Evolutionary conservation across 2,329 filamentous ascomycete species (phyloP), one percentile per base, ranked within the genome.

Genomic region (Penicillium concentricum): DNA sequence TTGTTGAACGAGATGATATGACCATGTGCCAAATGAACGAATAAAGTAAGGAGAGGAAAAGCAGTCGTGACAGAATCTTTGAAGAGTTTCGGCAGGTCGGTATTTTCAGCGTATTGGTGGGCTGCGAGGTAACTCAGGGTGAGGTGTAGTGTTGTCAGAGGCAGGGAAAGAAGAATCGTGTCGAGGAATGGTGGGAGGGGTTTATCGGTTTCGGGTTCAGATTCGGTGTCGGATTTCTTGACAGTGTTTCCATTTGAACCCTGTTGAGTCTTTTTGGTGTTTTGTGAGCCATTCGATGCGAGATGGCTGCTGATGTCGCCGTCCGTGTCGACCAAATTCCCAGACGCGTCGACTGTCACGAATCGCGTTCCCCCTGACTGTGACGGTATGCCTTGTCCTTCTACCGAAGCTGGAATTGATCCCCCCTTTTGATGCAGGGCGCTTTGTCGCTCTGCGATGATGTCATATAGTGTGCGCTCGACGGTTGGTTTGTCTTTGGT

Each of bases 21-120:
- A 3, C 78, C 78, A 46, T 79, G 78, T 22, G 72, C 70, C 24
- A 80, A 67, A 50, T 79, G 76, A 26, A 80, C 69, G n/a, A 78
- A 57, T 18, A 78, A 66, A 6, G 74, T 75, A 18, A 80, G 66
- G 3, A 74, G 69, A 1, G 78, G 78, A 22, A 79, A 76, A 0
- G 76, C 73, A 9, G 73, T 64, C 30, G 73, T 67, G 2, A 72
- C 39, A 1, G 77, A 75, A 30, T 77, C 71, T 54, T 67, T 67
- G 8, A 74, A 39, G 9, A 76, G 65, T n/a, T 60, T 62, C 16
- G 66, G 57, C 6, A 74, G 43, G 4, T 70, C 63, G 51, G 72
- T 73, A 4, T 69, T 63, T 64, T 78, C 71, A 1, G 76, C 74
- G 61, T 79, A 80, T 62, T 79, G 78, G 62, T 79, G 76, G 15